Evolutionary conservation across 441 rosid species (phyloP), one percentile per base, ranked within the genome.

Genomic region (Pelargonium australe): DNA sequence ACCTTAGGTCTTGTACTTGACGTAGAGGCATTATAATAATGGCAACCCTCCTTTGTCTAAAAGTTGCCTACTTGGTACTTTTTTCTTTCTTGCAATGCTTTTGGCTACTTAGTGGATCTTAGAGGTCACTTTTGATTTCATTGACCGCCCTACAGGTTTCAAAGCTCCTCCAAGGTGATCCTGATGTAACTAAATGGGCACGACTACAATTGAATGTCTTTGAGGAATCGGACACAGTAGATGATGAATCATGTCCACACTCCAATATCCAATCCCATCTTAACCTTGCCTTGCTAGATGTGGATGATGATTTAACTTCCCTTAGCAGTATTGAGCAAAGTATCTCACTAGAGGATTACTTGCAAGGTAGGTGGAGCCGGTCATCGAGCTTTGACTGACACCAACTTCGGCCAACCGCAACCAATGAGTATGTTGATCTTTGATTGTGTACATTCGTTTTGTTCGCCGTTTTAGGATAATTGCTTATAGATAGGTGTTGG

Each of bases 291-390:
- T 73, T 88, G 74, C 80, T 72, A 2, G 93, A 86, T 58, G 72
- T 86, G 31, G 89, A 83, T 69, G 87, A 85, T 13, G 85, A 85
- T 65, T 88, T 87, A 3, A 70, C 80, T 47, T 88, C 91, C 62
- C 70, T 77, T 80, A 85, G 88, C 77, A 82, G 87, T 79, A 71
- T 80, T 0, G 94, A 88, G 57, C 88, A 84, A 51, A 64, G 81
- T 5, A 62, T 88, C 63, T 85, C 91, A 0, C 70, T 86, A 70
- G 94, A 88, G 74, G 91, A 86, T 70, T 88, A 88, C 68, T 72
- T 88, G 40, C 83, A 78, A 75, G 94, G 94, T 66, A 81, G 94
- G 75, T 86, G 88, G 78, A 88, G 89, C 76, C 88, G 85, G 64
- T 86, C 89, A 5, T 84, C 91, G 12, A 88, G 94, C 87, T 86